Percentiles rank a stretch among this genome's conserved stretches.
Conservation (phyloP, 768 basidiomycete genomes). For the Crassisporium funariophilum region DNA sequence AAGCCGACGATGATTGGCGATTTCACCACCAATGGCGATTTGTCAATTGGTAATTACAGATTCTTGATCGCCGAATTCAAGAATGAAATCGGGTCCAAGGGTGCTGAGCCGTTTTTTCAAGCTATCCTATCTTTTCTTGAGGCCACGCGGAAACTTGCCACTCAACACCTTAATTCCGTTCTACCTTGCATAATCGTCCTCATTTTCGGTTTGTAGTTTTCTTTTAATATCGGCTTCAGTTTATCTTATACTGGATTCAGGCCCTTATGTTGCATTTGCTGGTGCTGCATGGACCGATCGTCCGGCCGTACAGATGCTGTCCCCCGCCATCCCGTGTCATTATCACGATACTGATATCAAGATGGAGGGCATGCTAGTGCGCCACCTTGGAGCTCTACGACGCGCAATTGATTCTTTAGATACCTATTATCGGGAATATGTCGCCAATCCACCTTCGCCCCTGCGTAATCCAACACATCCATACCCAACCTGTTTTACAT, state of each 20-base stretch:
- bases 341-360: constrained; percentile 22
- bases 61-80: constrained; percentile 21
- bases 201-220: constrained; percentile 22
- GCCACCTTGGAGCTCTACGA: constrained; percentile 27
- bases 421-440: constrained; percentile 25
- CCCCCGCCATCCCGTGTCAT: constrained; percentile 22
- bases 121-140: constrained; percentile 22
- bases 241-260: constrained; percentile 16
- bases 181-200: constrained; percentile 29
- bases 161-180: constrained; percentile 10
- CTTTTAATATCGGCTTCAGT: not conserved
- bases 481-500: constrained; percentile 15
- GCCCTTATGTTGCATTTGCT: constrained; percentile 28
- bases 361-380: constrained; percentile 12
- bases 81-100: constrained; percentile 19
- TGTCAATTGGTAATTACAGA: constrained; percentile 13
- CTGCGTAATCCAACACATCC: constrained; percentile 9
- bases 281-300: constrained; percentile 25
- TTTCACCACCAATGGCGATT: constrained; percentile 16
- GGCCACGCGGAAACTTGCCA: constrained; percentile 11
- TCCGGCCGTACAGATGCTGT: constrained; percentile 25
- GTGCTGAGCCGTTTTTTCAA: constrained; percentile 28
- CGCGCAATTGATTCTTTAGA: constrained; percentile 22
- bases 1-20: constrained; percentile 15
- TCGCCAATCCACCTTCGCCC: constrained; percentile 2